phyloP scores from a whole-genome alignment of 495 filamentous ascomycete species.

The Trichoderma erinaceum region DNA sequence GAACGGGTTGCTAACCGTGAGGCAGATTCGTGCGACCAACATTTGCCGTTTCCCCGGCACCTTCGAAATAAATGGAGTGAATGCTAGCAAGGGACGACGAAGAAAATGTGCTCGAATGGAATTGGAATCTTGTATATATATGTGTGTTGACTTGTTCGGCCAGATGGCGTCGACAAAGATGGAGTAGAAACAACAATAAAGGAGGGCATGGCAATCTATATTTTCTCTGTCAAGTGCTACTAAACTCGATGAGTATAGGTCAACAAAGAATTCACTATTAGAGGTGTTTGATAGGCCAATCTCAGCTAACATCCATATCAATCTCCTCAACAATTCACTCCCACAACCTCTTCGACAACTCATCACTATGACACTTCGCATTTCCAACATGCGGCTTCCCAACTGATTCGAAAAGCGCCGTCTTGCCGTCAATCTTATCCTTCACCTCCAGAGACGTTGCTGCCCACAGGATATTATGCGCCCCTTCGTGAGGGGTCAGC shows the following conservation, averaged over 20 bases:
- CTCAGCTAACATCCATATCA: background rate
- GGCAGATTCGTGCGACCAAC: constrained; percentile 66
- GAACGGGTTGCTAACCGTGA: background rate
- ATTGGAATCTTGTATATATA: constrained; percentile 13
- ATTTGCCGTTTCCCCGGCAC: constrained; percentile 54
- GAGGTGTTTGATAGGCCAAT: no score
- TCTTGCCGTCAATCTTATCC: background rate
- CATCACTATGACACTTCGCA: background rate
- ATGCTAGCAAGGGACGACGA: background rate
- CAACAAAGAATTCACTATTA: no score
- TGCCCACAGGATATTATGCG: constrained; percentile 56
- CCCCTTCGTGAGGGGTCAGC: constrained; percentile 34
- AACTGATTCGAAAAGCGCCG: constrained; percentile 14
- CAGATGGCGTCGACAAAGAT: background rate
- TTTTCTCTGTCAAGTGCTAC: background rate
- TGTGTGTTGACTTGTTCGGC: background rate
- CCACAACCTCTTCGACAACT: constrained; percentile 13
- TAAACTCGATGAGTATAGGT: background rate
- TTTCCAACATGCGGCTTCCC: constrained; percentile 10
- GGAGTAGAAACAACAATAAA: background rate
- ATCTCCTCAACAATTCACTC: constrained; percentile 16
- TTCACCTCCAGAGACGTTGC: constrained; percentile 34
- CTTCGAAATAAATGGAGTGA: constrained; percentile 41
- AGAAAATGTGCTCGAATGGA: background rate
- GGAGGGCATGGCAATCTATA: background rate